Evolutionary conservation across 129 eudicot species (phyloP).

Genomic region (Saussurea involucrata): DNA sequence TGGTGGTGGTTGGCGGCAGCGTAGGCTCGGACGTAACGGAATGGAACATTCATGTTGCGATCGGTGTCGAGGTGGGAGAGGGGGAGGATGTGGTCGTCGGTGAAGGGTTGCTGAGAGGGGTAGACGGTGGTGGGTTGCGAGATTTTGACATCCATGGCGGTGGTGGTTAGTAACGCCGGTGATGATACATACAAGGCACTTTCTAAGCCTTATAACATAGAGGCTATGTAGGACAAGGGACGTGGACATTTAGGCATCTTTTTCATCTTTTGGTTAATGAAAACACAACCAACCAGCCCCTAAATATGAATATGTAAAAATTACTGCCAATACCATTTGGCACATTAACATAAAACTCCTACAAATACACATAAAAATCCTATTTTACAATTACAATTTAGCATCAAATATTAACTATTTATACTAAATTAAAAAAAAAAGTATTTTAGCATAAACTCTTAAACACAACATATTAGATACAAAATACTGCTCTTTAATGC

Average conservation of each 20-base stretch:
- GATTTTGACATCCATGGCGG: slow-evolving; percentile 42
- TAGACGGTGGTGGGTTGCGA: slow-evolving; percentile 45
- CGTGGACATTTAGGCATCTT: slow-evolving; percentile 13
- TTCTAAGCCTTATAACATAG: background rate
- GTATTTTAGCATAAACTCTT: too few relatives aligned
- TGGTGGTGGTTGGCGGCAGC: slow-evolving; percentile 22
- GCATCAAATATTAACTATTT: too few relatives aligned
- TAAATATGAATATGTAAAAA: too few relatives aligned
- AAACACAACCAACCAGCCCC: too few relatives aligned
- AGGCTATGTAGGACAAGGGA: background rate
- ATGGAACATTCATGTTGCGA: slow-evolving; percentile 67
- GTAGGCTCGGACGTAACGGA: slow-evolving; percentile 74
- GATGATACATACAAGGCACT: slow-evolving; percentile 3
- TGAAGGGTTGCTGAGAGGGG: slow-evolving; percentile 52
- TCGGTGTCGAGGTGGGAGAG: slow-evolving; percentile 93
- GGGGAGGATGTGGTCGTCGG: slow-evolving; percentile 57
- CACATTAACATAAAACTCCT: too few relatives aligned
- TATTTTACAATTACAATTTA: too few relatives aligned
- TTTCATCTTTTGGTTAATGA: too few relatives aligned
- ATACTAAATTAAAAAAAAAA: too few relatives aligned
- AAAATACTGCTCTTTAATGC: too few relatives aligned
- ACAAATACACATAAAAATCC: too few relatives aligned
- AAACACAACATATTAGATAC: too few relatives aligned
- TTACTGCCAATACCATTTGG: too few relatives aligned
- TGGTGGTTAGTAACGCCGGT: slow-evolving; percentile 12